phyloP scores from a whole-genome alignment of 2,329 filamentous ascomycete genomes.

The Pseudocercospora fijiensis region DNA sequence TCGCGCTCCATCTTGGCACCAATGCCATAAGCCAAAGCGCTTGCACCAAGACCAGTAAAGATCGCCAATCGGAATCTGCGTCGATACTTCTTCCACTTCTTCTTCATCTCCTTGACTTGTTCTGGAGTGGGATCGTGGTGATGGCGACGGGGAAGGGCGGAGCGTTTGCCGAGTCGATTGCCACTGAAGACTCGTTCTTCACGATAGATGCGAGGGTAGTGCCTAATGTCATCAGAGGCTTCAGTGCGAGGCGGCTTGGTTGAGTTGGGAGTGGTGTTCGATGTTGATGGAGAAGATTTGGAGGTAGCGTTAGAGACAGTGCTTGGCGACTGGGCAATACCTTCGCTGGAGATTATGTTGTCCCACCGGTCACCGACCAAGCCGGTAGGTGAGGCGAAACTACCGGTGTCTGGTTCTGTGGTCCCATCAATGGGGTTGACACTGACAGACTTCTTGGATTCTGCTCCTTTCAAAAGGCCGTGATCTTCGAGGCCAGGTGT shows the following conservation, averaged over 20 bases:
- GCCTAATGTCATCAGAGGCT: slow-evolving; percentile 41
- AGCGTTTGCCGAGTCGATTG: slow-evolving; percentile 37
- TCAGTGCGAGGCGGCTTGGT: slow-evolving; percentile 16
- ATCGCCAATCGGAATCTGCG: slow-evolving; percentile 44
- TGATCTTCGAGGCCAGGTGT: slow-evolving; percentile 27
- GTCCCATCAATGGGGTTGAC: slow-evolving; percentile 60
- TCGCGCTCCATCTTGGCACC: slow-evolving; percentile 56
- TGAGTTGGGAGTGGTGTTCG: neutral
- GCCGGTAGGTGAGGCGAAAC: slow-evolving; percentile 64
- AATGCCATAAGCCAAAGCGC: slow-evolving; percentile 57
- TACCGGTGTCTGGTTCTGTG: slow-evolving; percentile 47
- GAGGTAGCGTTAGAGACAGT: slow-evolving; percentile 13
- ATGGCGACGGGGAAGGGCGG: slow-evolving; percentile 21
- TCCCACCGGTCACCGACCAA: slow-evolving; percentile 49
- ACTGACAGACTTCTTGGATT: slow-evolving; percentile 18
- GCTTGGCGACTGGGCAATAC: slow-evolving; percentile 22
- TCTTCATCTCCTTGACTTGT: slow-evolving; percentile 18
- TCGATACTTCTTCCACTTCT: slow-evolving; percentile 37
- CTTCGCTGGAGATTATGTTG: slow-evolving; percentile 52
- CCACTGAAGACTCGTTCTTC: slow-evolving; percentile 53
- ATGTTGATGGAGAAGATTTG: neutral
- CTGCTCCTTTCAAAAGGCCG: slow-evolving; percentile 23
- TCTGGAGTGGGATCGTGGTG: slow-evolving; percentile 9
- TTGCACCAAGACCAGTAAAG: slow-evolving; percentile 56
- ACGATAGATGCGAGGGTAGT: slow-evolving; percentile 45